These are phyloP conservation scores for Capsicum rhomboideum DNA, from an alignment of 257 asterid species.

Conservation along the genomic window DNA sequence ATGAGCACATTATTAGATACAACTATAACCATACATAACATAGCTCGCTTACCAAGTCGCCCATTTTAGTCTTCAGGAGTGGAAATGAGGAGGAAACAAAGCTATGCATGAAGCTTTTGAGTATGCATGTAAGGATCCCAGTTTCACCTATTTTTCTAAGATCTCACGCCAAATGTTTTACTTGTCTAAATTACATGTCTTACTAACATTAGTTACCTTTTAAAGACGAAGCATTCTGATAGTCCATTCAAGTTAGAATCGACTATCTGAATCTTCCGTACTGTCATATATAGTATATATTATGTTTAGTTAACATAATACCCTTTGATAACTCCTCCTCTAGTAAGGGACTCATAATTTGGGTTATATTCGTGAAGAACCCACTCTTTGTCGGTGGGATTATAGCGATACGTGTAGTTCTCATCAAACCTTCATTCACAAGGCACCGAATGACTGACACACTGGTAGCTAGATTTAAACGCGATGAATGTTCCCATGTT, in stretches of 20 bases:
- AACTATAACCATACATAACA: neutral
- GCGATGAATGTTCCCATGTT: constrained; percentile 65
- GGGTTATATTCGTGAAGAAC: constrained; percentile 34
- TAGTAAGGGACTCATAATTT: constrained; percentile 55
- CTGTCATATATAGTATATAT: neutral
- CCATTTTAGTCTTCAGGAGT: neutral
- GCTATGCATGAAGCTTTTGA: neutral
- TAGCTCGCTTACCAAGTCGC: neutral
- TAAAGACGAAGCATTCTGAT: neutral
- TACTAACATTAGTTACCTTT: neutral
- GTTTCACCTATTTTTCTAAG: neutral
- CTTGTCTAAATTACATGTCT: neutral
- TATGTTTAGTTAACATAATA: constrained; percentile 39
- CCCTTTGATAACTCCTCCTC: constrained; percentile 64
- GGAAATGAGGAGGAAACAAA: neutral
- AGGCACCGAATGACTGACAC: neutral
- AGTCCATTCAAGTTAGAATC: neutral
- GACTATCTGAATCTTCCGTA: neutral
- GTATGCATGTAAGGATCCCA: neutral
- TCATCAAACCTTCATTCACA: constrained; percentile 73
- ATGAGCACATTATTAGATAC: neutral
- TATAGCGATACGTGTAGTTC: constrained; percentile 25
- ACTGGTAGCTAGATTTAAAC: constrained; percentile 29
- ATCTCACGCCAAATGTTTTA: neutral
- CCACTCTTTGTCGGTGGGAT: constrained; percentile 18